Base-by-base conservation (phyloP, 371 early-diverging fungal genomes). In the Mucor saturninus region DNA sequence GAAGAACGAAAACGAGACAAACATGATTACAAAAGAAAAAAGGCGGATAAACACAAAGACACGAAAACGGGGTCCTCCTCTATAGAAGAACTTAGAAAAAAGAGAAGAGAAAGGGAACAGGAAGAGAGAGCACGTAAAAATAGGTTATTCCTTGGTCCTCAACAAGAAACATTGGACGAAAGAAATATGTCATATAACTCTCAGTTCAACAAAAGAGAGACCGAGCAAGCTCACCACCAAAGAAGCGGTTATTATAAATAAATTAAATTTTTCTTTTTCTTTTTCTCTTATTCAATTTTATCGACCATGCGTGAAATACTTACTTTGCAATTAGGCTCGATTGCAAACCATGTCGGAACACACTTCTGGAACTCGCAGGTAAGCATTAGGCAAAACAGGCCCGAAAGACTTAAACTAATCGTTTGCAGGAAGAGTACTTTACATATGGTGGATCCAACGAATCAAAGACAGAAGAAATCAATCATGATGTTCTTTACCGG, bases 321-420 rank as follows among this genome's bases (percentile, higher is more conserved):
- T 29, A 95, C 97, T 9, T 67, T 97, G 38, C 96, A 97, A 74
- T 76, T 95, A 59, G 97, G 97, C 30, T 86, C 90, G 28, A 63
- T 78, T 35, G 85, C 96, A 42, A 95, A 94, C 72, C 93, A 83
- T 69, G 91, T 93, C 8, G 97, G 94, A 2, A 87, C 95, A 10
- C 96, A 96, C 76, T 92, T 86, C 69, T 97, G 97, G 97, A 97
- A 95, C 68, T 78, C 93, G 11, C 93, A 91, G 85, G 92, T 86
- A 73, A 37, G 8, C n/a, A 26, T 15, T 1, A 45, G 21, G 5
- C 3, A 26, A 15, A 15, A 7, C 21, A 15, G n/a, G n/a, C n/a
- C 46, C 7, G 7, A 3, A 15, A 21, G 7, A 46, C 26, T 8
- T 46, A 15, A 59, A 45, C 32, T 35, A 35, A 38, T 32, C 39